Conservation (phyloP, 805 yeast species). For the Komagataella mondaviorum region DNA sequence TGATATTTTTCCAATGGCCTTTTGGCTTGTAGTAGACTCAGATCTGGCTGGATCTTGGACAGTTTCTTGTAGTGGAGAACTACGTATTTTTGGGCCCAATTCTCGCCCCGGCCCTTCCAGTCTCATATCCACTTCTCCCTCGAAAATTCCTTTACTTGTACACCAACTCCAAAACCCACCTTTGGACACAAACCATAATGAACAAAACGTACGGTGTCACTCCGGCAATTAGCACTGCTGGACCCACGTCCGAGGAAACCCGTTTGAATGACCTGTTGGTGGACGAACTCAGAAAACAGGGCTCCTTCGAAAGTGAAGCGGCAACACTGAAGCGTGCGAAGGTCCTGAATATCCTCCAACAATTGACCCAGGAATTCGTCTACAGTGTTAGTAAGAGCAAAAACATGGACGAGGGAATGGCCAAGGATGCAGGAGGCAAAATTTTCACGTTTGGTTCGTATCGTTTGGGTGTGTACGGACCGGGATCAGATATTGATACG, state of each 20-base stretch:
- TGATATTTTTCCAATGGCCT: background rate
- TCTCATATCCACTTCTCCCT: background rate
- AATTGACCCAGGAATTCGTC: slow-evolving; percentile 70
- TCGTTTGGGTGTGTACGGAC: slow-evolving; percentile 91
- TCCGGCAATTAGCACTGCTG: slow-evolving; percentile 73
- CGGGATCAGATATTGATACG: slow-evolving; percentile 96
- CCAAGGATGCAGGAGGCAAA: slow-evolving; percentile 94
- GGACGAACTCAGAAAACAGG: slow-evolving; percentile 65
- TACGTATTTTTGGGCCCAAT: background rate
- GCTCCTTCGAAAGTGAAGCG: slow-evolving; percentile 79
- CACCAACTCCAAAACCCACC: background rate
- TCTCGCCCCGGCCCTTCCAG: background rate
- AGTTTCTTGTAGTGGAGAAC: background rate
- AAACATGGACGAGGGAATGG: slow-evolving; percentile 97
- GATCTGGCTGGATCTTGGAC: background rate
- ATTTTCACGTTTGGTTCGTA: slow-evolving; percentile 95
- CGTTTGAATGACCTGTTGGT: slow-evolving; percentile 63
- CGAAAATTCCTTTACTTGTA: background rate
- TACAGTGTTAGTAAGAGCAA: slow-evolving; percentile 64
- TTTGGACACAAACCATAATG: background rate
- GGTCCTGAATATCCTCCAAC: slow-evolving; percentile 60
- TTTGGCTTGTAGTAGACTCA: background rate
- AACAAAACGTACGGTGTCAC: slow-evolving; percentile 48
- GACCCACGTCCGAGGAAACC: slow-evolving; percentile 74
- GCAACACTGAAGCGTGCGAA: slow-evolving; percentile 75